phyloP scores from a whole-genome alignment of 441 rosid genomes.

The Geranium incanum region DNA sequence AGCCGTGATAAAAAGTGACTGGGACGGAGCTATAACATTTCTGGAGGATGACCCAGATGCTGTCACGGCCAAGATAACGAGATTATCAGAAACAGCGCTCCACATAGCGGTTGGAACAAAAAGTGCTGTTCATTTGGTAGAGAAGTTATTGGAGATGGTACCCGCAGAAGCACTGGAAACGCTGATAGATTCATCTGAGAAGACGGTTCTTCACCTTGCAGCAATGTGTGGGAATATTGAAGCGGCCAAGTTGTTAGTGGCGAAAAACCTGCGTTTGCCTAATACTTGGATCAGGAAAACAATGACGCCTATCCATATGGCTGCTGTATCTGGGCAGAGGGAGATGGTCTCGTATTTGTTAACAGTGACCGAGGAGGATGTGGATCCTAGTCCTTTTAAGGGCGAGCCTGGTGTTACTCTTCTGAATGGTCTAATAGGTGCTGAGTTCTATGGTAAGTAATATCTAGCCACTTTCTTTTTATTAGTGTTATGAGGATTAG shows the following conservation, averaged over 20 bases:
- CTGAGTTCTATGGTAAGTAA: background rate
- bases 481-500: background rate
- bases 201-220: conserved; percentile 3
- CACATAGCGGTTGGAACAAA: background rate
- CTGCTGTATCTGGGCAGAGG: conserved; percentile 2
- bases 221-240: conserved; percentile 1
- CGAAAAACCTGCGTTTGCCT: background rate
- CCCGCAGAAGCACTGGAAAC: background rate
- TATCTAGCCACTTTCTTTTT: background rate
- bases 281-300: conserved; percentile 2
- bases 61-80: background rate
- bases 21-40: background rate
- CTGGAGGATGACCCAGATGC: background rate
- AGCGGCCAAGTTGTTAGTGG: conserved; percentile 1
- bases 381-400: background rate
- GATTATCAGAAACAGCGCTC: conserved; percentile 4
- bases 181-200: conserved; percentile 3
- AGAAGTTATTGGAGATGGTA: conserved; percentile 1
- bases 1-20: background rate
- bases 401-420: conserved; percentile 1
- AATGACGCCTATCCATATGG: background rate
- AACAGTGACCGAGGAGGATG: background rate
- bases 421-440: background rate
- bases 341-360: background rate
- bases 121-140: background rate